Evolutionary conservation across 2,329 filamentous ascomycete species (phyloP).

Genomic region (Trichophyton mentagrophytes): DNA sequence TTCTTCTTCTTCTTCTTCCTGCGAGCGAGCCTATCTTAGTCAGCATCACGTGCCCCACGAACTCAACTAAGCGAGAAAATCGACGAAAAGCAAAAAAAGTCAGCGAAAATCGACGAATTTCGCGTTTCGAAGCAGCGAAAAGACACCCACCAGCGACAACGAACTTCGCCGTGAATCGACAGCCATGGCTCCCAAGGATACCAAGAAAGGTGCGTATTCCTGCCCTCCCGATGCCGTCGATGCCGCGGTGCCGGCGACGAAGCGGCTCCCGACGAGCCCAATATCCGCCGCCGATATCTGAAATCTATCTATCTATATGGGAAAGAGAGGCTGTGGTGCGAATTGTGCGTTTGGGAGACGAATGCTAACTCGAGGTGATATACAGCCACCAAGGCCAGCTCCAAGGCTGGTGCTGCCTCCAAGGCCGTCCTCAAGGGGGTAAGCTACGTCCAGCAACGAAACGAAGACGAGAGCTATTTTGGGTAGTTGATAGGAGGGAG

Average conservation of each 20-base stretch:
- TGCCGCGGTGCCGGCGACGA: background rate
- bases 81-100: constrained; percentile 8
- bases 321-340: background rate
- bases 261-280: background rate
- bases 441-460: constrained; percentile 33
- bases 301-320: background rate
- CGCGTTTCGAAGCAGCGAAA: constrained; percentile 15
- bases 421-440: constrained; percentile 95
- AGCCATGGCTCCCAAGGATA: constrained; percentile 38
- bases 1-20: background rate
- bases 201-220: constrained; percentile 34
- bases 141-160: background rate
- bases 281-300: too few relatives aligned
- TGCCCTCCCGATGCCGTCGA: background rate
- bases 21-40: background rate
- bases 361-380: background rate
- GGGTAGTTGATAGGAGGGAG: background rate
- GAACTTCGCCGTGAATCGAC: constrained; percentile 19
- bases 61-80: constrained; percentile 3
- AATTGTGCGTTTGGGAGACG: background rate
- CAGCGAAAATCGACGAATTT: constrained; percentile 18
- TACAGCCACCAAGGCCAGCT: constrained; percentile 44
- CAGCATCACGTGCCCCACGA: background rate
- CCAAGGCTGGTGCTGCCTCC: constrained; percentile 79
- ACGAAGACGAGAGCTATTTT: background rate